A percentile compares a stretch with the other conserved stretches of the same genome.
phyloP scores from a whole-genome alignment of 768 basidiomycete species.

The Grammothele lineata region DNA sequence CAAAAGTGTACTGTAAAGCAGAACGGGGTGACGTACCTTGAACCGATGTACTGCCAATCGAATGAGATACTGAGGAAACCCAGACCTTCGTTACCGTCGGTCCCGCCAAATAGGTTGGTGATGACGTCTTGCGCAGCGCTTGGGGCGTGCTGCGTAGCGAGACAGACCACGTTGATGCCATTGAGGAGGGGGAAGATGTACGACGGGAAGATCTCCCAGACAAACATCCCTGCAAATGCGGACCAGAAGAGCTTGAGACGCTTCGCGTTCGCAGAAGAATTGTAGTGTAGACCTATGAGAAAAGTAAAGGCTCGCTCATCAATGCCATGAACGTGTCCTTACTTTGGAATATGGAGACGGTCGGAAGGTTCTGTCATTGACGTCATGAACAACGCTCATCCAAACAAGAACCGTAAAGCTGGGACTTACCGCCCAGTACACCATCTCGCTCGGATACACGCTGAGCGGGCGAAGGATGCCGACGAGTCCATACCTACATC shows the following conservation, averaged over 20 bases:
- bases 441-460: slow-evolving; percentile 61
- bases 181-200: slow-evolving; percentile 64
- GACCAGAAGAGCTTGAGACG: slow-evolving; percentile 51
- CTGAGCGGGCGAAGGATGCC: slow-evolving; percentile 55
- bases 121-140: slow-evolving; percentile 42
- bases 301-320: slow-evolving; percentile 19
- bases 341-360: slow-evolving; percentile 60
- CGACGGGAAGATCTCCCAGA: slow-evolving; percentile 49
- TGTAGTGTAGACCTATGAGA: slow-evolving; percentile 46
- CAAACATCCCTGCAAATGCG: slow-evolving; percentile 47
- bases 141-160: slow-evolving; percentile 48
- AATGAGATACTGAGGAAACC: slow-evolving; percentile 58
- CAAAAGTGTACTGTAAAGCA: too few species aligned
- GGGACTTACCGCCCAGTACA: slow-evolving; percentile 52
- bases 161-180: slow-evolving; percentile 56
- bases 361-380: slow-evolving; percentile 43
- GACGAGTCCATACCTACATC: slow-evolving; percentile 50
- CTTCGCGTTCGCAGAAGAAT: slow-evolving; percentile 39
- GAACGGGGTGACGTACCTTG: slow-evolving; percentile 29
- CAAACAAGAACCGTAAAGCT: not conserved
- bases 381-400: not conserved
- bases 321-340: not conserved
- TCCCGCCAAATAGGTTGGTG: slow-evolving; percentile 65
- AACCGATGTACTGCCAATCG: slow-evolving; percentile 66
- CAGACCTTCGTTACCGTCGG: slow-evolving; percentile 63